These are phyloP conservation scores for Glycyrrhiza uralensis DNA, from an alignment of 306 rosid genomes.

Conservation along the genomic window DNA sequence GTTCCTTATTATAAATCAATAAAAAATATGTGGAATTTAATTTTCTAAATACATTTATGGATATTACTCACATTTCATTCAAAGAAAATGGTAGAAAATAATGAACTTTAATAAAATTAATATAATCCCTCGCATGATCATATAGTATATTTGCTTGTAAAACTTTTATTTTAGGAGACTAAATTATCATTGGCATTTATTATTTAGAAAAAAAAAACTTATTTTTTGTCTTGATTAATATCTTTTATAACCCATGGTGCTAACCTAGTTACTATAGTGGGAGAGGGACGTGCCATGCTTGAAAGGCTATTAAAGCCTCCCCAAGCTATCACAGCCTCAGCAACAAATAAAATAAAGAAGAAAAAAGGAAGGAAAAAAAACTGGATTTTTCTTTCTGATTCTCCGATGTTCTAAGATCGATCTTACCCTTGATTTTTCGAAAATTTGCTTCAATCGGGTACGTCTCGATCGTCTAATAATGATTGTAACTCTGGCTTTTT, in stretches of 20 bases:
- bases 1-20: background rate
- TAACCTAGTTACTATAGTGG: conserved; percentile 28
- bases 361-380: background rate
- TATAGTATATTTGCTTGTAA: background rate
- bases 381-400: conserved; percentile 39
- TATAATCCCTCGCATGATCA: background rate
- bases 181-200: background rate
- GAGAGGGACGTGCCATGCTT: conserved; percentile 25
- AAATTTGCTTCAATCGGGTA: conserved; percentile 45
- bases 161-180: background rate
- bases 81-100: background rate
- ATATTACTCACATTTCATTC: background rate
- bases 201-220: background rate
- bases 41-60: background rate
- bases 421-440: conserved; percentile 48
- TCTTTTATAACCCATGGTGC: background rate
- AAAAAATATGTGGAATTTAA: too few species aligned
- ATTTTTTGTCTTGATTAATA: background rate
- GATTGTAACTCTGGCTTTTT: conserved; percentile 24
- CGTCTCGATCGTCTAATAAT: conserved; percentile 38
- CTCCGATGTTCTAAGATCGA: conserved; percentile 54
- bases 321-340: conserved; percentile 8
- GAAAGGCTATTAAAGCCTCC: conserved; percentile 10
- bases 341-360: background rate
- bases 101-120: background rate